Evolutionary conservation across 768 basidiomycete species (phyloP), one percentile per base, ranked within the genome.

Genomic region (Tulasnella sp.): DNA sequence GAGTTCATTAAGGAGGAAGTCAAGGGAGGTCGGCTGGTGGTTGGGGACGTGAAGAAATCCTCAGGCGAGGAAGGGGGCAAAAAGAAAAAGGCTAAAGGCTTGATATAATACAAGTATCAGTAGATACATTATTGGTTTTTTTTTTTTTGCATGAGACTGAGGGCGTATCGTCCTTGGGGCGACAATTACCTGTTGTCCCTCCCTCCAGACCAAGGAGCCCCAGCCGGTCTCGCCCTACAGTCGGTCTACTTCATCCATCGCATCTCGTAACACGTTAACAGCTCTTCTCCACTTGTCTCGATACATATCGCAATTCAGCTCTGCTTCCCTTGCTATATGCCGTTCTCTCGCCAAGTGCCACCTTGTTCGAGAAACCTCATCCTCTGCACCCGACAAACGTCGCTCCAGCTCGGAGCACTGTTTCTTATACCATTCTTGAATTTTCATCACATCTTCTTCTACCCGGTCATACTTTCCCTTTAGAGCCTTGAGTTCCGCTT

Each of bases 1-100:
- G 84, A 84, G 18, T 98, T 95, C 95, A 85, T 98, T 62, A 85
- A 85, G 79, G 84, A 85, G n/a, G 89, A 92, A 82, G 62, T 80
- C 16, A 71, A 48, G 19, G 79, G 24, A 21, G 80, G 80, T 5
- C 27, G 79, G 27, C n/a, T 81, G 24, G 76, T 77, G 5, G 40
- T 62, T 39, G 52, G 40, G 18, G 76, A 77, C 42, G 46, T 52
- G 44, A 75, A 48, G 27, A 10, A 46, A 36, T 46, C 27, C 18
- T 19, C 42, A 10, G 42, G 44, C 7, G 74, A 52, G 39, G 74
- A 42, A 34, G 46, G 74, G 1, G 36, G 10, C 8, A 46, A 46
- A 10, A 75, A 75, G 44, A 75, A 75, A 52, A 75, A 75, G 74
- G 62, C 39, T 40, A 40, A 40, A 40, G 10, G n/a, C 12, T 21